Percentiles rank a stretch among this genome's conserved stretches.
phyloP scores from a whole-genome alignment of 2,329 filamentous ascomycete genomes.

The Talaromyces islandicus region DNA sequence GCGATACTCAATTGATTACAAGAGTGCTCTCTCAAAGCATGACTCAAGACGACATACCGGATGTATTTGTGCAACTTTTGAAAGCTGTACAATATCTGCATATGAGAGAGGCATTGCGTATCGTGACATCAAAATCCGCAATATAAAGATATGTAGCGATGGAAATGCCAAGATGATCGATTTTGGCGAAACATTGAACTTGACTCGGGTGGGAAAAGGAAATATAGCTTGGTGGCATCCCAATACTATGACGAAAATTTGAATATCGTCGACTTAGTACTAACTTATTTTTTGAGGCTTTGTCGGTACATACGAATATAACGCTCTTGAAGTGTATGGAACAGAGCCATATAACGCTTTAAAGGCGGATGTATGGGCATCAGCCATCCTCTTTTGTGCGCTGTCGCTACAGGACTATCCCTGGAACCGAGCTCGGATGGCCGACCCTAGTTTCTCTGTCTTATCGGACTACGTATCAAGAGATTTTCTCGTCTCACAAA shows the following conservation, averaged over 20 bases:
- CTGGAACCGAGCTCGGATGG: background rate
- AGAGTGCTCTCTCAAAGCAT: background rate
- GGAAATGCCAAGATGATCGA: background rate
- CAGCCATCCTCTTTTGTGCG: background rate
- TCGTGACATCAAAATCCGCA: background rate
- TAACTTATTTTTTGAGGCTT: background rate
- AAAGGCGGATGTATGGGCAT: background rate
- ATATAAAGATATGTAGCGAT: background rate
- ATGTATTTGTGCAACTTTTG: constrained; percentile 1
- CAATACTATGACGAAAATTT: background rate
- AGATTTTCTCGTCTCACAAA: no score
- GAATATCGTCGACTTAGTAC: background rate
- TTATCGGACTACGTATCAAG: no score
- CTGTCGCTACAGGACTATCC: background rate
- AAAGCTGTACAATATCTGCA: background rate
- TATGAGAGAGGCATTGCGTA: background rate
- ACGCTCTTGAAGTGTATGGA: background rate
- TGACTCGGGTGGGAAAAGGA: background rate
- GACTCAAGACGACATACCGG: background rate
- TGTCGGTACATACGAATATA: background rate
- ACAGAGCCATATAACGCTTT: background rate
- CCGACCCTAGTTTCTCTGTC: background rate
- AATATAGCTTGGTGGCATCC: background rate
- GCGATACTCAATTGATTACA: background rate
- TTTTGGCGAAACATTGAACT: background rate